Evolutionary conservation across 306 rosid genomes (phyloP), one percentile per base, ranked within the genome.

Genomic region (Vicia villosa): DNA sequence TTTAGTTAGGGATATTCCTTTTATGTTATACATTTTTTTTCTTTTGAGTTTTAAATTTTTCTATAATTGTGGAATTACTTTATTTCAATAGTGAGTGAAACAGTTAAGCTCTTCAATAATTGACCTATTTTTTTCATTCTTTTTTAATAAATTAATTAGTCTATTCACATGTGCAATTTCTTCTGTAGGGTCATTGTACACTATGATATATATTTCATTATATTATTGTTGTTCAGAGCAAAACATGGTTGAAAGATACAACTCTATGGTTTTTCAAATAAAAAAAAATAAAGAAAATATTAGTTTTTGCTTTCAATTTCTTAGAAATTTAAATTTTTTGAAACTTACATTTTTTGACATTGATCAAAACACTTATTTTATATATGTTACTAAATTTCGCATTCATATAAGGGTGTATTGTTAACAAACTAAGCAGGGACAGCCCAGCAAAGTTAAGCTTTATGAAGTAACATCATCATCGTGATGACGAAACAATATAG

Each of bases 171-270:
- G 65, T 17, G 24, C 65, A 59, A 15, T 59, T 59, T 30, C 20
- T 28, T 46, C 10, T 57, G 63, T 57, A n/a, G 57, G 57, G 57
- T 17, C 28, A 26, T 17, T 8, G 26, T 17, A 50, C 57, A 50
- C 9, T 19, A 19, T 34, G 1, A 19, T 47, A 15, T 16, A 47
- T 47, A 6, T 4, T 5, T 16, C 54, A 16, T 11, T 17, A 17
- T 49, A 49, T 49, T 49, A 49, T 49, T 43, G 6, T 43, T 43
- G 50, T 14, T n/a, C 19, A 43, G 50, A 43, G 15, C 17, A 43
- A 70, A 58, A 32, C 68, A 58, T 17, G 75, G 16, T 47, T 71
- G 75, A 71, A 71, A 71, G 75, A 58, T 58, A 71, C 75, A 43
- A 71, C n/a, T 42, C 60, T 58, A 11, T 3, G n/a, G 6, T 41